A percentile compares a stretch with the other conserved stretches of the same genome.
Evolutionary conservation across 2,329 filamentous ascomycete species (phyloP).

Genomic region (Cyphellophora attinorum): DNA sequence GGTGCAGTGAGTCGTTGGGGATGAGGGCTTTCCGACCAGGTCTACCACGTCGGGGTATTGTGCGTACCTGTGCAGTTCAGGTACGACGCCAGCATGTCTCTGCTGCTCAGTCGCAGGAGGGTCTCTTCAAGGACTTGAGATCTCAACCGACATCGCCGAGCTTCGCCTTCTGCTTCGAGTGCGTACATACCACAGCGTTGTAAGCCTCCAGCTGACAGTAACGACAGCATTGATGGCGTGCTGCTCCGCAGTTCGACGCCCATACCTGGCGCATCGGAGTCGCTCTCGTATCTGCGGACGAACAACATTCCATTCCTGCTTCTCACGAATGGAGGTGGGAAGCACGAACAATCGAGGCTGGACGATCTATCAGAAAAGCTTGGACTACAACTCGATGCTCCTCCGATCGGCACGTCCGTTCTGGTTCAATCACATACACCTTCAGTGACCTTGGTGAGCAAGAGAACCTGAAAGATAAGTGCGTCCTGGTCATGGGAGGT

Average conservation of each 20-base stretch:
- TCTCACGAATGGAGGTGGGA: conserved; percentile 90
- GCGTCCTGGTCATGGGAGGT: conserved; percentile 66
- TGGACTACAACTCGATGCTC: conserved; percentile 49
- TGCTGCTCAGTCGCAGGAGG: too few relatives aligned
- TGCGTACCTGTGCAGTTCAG: too few relatives aligned
- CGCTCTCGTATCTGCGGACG: conserved; percentile 62
- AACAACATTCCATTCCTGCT: conserved; percentile 84
- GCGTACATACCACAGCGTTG: too few relatives aligned
- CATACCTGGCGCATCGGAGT: conserved; percentile 66
- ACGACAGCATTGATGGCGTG: conserved; percentile 77
- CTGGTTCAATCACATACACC: conserved; percentile 91
- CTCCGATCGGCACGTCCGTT: too few relatives aligned
- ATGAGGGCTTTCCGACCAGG: too few relatives aligned
- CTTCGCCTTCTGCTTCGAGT: too few relatives aligned
- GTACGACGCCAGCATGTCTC: too few relatives aligned
- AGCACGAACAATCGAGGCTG: conserved; percentile 65
- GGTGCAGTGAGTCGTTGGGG: too few relatives aligned
- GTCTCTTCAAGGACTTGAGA: too few relatives aligned
- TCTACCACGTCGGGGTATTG: too few relatives aligned
- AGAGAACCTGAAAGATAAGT: conserved; percentile 49
- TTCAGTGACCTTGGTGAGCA: conserved; percentile 62
- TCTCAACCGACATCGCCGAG: too few relatives aligned
- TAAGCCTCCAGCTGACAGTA: conserved; percentile 9
- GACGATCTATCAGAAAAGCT: conserved; percentile 59
- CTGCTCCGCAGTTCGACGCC: conserved; percentile 71